Conservation (phyloP, 352 stramenopile species). For the Globisporangium megalacanthum region DNA sequence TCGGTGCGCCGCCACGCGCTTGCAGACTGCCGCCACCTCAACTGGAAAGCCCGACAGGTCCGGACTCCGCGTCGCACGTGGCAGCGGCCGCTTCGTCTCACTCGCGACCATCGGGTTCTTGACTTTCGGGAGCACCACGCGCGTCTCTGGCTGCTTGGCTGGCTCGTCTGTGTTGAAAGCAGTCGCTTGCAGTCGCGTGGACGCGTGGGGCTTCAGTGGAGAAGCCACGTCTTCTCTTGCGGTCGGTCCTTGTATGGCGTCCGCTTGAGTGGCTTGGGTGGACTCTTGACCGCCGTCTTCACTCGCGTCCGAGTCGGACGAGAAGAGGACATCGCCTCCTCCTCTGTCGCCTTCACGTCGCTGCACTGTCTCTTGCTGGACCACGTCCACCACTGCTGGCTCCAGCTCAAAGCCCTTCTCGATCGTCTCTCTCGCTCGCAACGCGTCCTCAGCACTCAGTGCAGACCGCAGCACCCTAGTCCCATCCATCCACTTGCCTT, state of each 20-base stretch:
- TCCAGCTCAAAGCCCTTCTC: constrained; percentile 28
- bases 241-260: not conserved
- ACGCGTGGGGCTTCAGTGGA: not conserved
- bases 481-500: not conserved
- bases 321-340: constrained; percentile 6
- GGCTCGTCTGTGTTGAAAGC: not conserved
- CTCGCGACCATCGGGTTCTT: not conserved
- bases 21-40: constrained; percentile 47
- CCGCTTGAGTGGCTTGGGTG: too few relatives aligned
- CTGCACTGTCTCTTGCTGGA: not conserved
- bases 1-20: constrained; percentile 38
- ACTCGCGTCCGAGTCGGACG: constrained; percentile 7
- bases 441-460: constrained; percentile 27
- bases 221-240: too few relatives aligned
- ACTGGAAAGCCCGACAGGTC: constrained; percentile 49
- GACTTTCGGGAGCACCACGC: not conserved
- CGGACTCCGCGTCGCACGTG: constrained; percentile 29
- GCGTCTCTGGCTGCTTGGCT: not conserved
- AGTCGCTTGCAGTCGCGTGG: too few relatives aligned
- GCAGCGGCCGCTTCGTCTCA: constrained; percentile 20
- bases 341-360: not conserved
- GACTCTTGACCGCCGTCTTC: too few relatives aligned
- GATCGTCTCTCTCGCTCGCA: constrained; percentile 28
- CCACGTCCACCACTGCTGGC: not conserved
- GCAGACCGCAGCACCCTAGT: constrained; percentile 23